These are phyloP conservation scores for Penicillium bialowiezense DNA, from an alignment of 495 filamentous ascomycete species.

Conservation along the genomic window DNA sequence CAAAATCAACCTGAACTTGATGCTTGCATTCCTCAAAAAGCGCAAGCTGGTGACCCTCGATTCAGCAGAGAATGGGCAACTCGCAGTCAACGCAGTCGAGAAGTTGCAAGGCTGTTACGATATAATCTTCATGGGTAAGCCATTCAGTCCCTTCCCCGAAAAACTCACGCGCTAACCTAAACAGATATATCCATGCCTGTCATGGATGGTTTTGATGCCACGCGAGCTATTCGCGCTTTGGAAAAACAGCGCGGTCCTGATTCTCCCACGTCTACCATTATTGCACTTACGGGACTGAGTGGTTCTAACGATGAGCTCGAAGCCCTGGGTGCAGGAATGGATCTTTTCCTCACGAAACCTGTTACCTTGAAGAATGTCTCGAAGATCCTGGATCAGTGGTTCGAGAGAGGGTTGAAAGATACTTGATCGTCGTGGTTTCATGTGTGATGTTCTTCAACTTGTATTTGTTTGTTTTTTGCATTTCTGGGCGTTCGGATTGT, in stretches of 20 bases:
- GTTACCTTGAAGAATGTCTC: constrained; percentile 50
- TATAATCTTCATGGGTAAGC: constrained; percentile 50
- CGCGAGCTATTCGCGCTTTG: constrained; percentile 57
- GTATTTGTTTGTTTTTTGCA: not conserved
- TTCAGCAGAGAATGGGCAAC: constrained; percentile 48
- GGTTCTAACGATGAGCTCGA: constrained; percentile 59
- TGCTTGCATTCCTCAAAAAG: constrained; percentile 56
- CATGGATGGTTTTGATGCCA: constrained; percentile 69
- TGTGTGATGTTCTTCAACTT: not conserved
- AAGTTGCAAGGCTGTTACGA: constrained; percentile 37
- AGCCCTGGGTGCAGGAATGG: constrained; percentile 62
- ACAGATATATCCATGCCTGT: constrained; percentile 70
- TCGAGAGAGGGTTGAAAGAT: constrained; percentile 10
- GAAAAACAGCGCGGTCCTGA: constrained; percentile 41
- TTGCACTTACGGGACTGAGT: constrained; percentile 67
- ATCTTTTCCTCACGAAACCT: constrained; percentile 71
- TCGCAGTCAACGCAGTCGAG: constrained; percentile 47
- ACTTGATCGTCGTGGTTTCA: not conserved
- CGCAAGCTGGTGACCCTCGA: constrained; percentile 32
- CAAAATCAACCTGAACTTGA: constrained; percentile 64
- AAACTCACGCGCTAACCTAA: not conserved
- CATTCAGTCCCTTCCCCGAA: not conserved
- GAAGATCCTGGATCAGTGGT: constrained; percentile 43
- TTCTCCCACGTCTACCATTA: constrained; percentile 46
- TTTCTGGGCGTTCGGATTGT: not conserved